Base-by-base conservation (phyloP, 768 basidiomycete species). In the Fistulinella prunicolor region DNA sequence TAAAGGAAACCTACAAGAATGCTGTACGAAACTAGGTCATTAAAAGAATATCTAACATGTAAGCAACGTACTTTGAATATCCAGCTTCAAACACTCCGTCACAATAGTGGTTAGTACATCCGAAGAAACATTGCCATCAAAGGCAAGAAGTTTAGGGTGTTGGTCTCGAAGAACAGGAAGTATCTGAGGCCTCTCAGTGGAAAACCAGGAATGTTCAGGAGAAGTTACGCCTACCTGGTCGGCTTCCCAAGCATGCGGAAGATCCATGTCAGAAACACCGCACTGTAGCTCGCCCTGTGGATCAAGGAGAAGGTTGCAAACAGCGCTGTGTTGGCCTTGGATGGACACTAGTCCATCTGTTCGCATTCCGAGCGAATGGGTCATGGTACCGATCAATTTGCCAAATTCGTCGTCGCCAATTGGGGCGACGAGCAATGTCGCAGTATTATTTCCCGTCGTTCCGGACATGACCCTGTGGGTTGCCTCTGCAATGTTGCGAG, bases 241-340 rank as follows among this genome's bases (percentile, higher is more conserved):
- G 12, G 65, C 69, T 20, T 72, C 66, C 44, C 90, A 60, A 2
- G 62, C 57, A 32, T 80, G 69, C 9, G 82, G 78, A 38, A 87
- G 80, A 59, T 75, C 79, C 91, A 97, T 98, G 61, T 96, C 94
- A 14, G 96, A 91, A 10, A 98, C 80, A 2, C 96, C 96, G n/a
- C 81, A 80, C 3, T 86, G 73, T 17, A 98, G 73, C 41, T 78
- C 77, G 0, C 94, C 93, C 6, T 72, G 61, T 23, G 70, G 65
- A 60, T 93, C 88, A 38, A 98, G 70, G 29, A 93, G 72, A 74
- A 96, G 79, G 56, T 86, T 94, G 70, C 95, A 97, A 8, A 90
- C 85, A 1, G 95, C 85, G 13, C 89, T 90, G 40, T 75, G 71
- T 17, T 69, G 62, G 3, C 68, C 65, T 13, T 57, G 45, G 19